Percentiles rank a stretch among this genome's conserved stretches.
Conservation (phyloP, 495 filamentous ascomycete species). For the Penicillium simplicissimum region DNA sequence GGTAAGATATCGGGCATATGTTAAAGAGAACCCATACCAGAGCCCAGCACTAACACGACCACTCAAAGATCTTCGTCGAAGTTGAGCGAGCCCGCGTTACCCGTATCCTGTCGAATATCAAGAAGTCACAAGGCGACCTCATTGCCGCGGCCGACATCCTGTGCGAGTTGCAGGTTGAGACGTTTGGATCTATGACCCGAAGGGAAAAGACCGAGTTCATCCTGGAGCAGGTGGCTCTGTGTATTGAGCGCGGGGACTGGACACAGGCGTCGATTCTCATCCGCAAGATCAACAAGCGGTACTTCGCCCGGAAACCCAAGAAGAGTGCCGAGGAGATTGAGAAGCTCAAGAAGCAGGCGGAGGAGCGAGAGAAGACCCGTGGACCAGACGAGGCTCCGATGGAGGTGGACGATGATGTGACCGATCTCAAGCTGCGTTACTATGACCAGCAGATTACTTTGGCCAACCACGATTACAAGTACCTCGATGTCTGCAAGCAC, state of each 20-base stretch:
- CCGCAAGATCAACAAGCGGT: slow-evolving; percentile 94
- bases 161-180: slow-evolving; percentile 97
- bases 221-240: slow-evolving; percentile 88
- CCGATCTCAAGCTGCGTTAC: slow-evolving; percentile 92
- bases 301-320: slow-evolving; percentile 85
- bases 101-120: slow-evolving; percentile 92
- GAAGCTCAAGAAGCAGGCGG: slow-evolving; percentile 81
- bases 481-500: slow-evolving; percentile 95
- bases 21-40: neutral
- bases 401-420: slow-evolving; percentile 84
- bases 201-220: slow-evolving; percentile 99
- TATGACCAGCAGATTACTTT: slow-evolving; percentile 95
- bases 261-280: slow-evolving; percentile 91
- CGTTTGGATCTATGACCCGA: slow-evolving; percentile 95
- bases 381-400: slow-evolving; percentile 70
- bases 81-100: slow-evolving; percentile 96
- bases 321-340: slow-evolving; percentile 83
- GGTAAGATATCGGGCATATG: slow-evolving; percentile 42
- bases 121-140: slow-evolving; percentile 89
- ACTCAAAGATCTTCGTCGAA: slow-evolving; percentile 86
- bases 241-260: slow-evolving; percentile 95
- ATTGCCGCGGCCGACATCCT: slow-evolving; percentile 87
- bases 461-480: slow-evolving; percentile 95
- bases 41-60: neutral
- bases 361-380: slow-evolving; percentile 74